Evolutionary conservation across 345 rosid species (phyloP).

Genomic region (Sisymbrium irio): DNA sequence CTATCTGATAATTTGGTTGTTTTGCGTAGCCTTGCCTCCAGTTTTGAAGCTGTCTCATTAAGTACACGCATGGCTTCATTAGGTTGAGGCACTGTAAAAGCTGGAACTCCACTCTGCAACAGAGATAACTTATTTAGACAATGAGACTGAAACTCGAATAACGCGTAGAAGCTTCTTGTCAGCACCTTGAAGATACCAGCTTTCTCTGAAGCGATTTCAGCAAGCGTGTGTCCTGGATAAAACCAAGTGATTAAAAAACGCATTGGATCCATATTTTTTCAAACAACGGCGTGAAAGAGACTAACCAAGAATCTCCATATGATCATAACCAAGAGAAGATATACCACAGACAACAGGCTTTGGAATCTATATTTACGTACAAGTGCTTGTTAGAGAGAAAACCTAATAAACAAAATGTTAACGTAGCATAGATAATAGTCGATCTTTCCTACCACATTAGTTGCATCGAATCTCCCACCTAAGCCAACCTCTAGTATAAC

Average conservation of each 20-base stretch:
- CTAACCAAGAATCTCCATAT: slow-evolving; percentile 99
- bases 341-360: slow-evolving; percentile 84
- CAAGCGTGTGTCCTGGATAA: slow-evolving; percentile 70
- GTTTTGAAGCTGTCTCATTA: slow-evolving; percentile 56
- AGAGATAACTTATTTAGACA: slow-evolving; percentile 2
- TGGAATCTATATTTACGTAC: slow-evolving; percentile 59
- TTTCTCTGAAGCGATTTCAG: slow-evolving; percentile 91
- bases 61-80: slow-evolving; percentile 90
- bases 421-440: neutral
- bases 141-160: neutral
- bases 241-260: neutral
- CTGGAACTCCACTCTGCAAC: slow-evolving; percentile 69
- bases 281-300: slow-evolving; percentile 16
- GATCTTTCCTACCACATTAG: slow-evolving; percentile 91
- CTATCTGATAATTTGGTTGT: neutral
- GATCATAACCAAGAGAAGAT: slow-evolving; percentile 94
- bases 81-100: slow-evolving; percentile 87
- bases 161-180: neutral
- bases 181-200: slow-evolving; percentile 93
- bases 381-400: neutral
- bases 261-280: neutral
- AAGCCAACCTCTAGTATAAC: slow-evolving; percentile 92
- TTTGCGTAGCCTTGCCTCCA: slow-evolving; percentile 46
- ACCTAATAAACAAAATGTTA: neutral
- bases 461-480: slow-evolving; percentile 89